These are phyloP conservation scores for Diaporthe aspalathi DNA, from an alignment of 2,329 filamentous ascomycete species.

Conservation along the genomic window DNA sequence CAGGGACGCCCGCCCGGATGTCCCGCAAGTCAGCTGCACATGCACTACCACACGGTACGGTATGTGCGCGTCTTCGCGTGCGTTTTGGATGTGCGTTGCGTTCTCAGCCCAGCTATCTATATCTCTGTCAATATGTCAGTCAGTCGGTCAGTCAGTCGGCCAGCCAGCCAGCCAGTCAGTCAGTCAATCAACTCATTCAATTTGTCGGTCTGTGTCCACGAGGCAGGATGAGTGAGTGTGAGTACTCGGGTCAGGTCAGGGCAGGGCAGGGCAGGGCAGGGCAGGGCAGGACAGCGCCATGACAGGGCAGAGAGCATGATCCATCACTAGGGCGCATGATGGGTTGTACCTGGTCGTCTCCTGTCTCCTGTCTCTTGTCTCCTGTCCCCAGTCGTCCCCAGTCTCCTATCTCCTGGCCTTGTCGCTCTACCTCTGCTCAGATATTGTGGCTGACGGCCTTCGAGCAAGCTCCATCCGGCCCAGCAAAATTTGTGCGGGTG, in stretches of 20 bases:
- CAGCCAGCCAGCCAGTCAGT: too few relatives aligned
- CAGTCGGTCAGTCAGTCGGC: too few relatives aligned
- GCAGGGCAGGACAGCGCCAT: not conserved
- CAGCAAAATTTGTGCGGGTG: not conserved
- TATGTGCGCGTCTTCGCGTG: not conserved
- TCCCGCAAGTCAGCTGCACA: constrained; percentile 4
- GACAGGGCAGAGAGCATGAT: constrained; percentile 1
- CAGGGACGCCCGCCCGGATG: constrained; percentile 10
- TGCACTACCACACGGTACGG: not conserved
- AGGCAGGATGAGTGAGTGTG: constrained; percentile 21
- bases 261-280: not conserved
- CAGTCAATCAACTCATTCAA: not conserved
- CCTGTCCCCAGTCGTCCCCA: too few relatives aligned
- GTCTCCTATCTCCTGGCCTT: too few relatives aligned
- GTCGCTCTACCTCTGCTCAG: constrained; percentile 23
- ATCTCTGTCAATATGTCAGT: not conserved
- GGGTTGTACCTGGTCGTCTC: constrained; percentile 15
- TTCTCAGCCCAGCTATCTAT: not conserved
- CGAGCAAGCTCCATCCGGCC: constrained; percentile 16
- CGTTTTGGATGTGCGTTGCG: too few relatives aligned
- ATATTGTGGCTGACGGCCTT: constrained; percentile 28
- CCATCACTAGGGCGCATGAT: constrained; percentile 29
- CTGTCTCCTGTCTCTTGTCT: not conserved
- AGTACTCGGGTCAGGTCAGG: not conserved
- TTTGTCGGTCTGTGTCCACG: constrained; percentile 1